Evolutionary conservation across 176 grass and related monocot species (phyloP), one percentile per base, ranked within the genome.

Genomic region (Lolium rigidum): DNA sequence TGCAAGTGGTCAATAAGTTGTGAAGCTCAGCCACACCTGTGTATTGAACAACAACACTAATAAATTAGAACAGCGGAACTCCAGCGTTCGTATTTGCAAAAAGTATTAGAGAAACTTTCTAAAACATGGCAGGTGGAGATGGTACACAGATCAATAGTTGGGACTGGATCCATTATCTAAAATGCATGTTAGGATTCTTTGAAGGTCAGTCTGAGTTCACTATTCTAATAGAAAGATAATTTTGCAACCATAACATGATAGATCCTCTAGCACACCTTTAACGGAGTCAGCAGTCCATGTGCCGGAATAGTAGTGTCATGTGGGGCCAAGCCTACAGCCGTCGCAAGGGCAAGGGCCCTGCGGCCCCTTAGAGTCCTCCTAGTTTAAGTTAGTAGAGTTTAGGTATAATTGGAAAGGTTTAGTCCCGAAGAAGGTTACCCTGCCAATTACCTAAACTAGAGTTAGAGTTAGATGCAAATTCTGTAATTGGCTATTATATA

Each of bases 181-280:
- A 86, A n/a, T n/a, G 39, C 11, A 73, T 14, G 20, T 35, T 50
- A 66, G 2, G 37, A 47, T 75, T 60, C 14, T 47, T 49, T 74
- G 14, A 74, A 31, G 31, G 70, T 72, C n/a, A 49, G 58, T 89
- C 59, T 12, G 18, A 78, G 31, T 5, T 49, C 4, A 20, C 18
- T 43, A n/a, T 44, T 21, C 46, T 4, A 44, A 84, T 58, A 84
- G 43, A n/a, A 59, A 1, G 17, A 38, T 81, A 51, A 26, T 56
- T 58, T 83, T 4, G 55, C 10, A 73, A 83, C 58, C 9, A 31
- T 49, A 68, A 68, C 25, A 85, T 87, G 56, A 63, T 81, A 66
- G 24, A 60, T 37, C 6, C 17, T 35, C 56, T 6, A 52, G 47
- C 61, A 52, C 4, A 79, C 13, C 17, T 86, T 64, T 12, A 10